Conservation (phyloP, 805 yeast genomes). For the Candida nonsorbophila region DNA sequence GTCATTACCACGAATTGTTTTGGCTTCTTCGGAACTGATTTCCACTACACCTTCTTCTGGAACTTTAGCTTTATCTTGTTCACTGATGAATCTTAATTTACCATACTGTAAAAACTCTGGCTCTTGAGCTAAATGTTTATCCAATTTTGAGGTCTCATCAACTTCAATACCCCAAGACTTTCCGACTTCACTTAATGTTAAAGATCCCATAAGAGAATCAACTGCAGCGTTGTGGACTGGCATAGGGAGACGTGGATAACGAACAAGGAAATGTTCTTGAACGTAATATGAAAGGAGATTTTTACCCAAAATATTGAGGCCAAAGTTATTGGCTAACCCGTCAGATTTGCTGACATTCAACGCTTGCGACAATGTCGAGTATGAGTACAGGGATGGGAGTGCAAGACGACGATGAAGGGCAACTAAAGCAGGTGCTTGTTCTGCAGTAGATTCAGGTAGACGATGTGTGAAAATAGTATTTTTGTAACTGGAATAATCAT, state of each 20-base stretch:
- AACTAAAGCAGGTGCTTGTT: constrained; percentile 64
- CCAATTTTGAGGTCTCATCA: constrained; percentile 59
- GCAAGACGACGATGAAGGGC: constrained; percentile 75
- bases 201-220: constrained; percentile 67
- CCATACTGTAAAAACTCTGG: constrained; percentile 66
- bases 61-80: constrained; percentile 21
- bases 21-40: constrained; percentile 21
- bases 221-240: constrained; percentile 71
- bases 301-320: constrained; percentile 79
- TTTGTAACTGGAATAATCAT: constrained; percentile 37
- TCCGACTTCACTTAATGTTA: constrained; percentile 62
- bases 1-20: constrained; percentile 10
- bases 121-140: constrained; percentile 64
- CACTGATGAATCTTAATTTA: constrained; percentile 48
- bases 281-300: constrained; percentile 70
- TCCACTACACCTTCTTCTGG: constrained; percentile 48
- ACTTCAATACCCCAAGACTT: constrained; percentile 84
- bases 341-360: constrained; percentile 52
- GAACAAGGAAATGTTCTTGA: constrained; percentile 64
- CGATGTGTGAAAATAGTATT: constrained; percentile 38
- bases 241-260: constrained; percentile 88
- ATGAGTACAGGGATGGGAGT: constrained; percentile 52
- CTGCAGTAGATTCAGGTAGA: constrained; percentile 42
- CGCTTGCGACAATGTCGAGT: constrained; percentile 73
- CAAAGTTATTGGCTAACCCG: constrained; percentile 65